Evolutionary conservation across 2,329 filamentous ascomycete species (phyloP).

Genomic region (Botryotinia narcissicola): DNA sequence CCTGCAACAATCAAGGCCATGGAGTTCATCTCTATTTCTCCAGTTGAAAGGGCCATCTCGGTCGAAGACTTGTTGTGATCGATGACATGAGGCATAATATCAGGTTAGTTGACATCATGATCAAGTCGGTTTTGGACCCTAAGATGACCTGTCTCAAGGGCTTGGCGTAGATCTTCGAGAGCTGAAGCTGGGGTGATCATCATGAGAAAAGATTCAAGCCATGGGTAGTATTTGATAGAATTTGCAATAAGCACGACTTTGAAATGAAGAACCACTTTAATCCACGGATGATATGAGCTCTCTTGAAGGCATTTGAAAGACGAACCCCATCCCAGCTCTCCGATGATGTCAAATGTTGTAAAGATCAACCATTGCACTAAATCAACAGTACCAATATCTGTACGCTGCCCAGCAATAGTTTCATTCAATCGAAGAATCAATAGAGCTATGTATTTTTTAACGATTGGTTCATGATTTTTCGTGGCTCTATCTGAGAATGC

Average conservation of each 20-base stretch:
- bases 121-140: neutral
- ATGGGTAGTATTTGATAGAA: neutral
- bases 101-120: neutral
- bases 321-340: slow-evolving; percentile 46
- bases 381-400: slow-evolving; percentile 15
- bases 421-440: too few species aligned
- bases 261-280: neutral
- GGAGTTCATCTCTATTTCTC: neutral
- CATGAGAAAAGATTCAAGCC: neutral
- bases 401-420: too few species aligned
- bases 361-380: slow-evolving; percentile 40
- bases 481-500: too few species aligned
- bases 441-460: too few species aligned
- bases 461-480: too few species aligned
- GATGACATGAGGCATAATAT: neutral
- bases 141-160: neutral
- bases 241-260: neutral
- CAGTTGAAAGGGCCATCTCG: neutral
- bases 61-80: neutral
- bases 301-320: slow-evolving; percentile 40
- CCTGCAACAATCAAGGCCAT: slow-evolving; percentile 5
- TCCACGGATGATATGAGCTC: slow-evolving; percentile 11
- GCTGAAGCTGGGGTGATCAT: neutral
- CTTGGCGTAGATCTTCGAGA: neutral
- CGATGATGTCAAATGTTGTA: slow-evolving; percentile 42